Percentiles rank a stretch among this genome's conserved stretches.
Evolutionary conservation across 768 basidiomycete species (phyloP).

Genomic region (Dioszegia aurantiaca): DNA sequence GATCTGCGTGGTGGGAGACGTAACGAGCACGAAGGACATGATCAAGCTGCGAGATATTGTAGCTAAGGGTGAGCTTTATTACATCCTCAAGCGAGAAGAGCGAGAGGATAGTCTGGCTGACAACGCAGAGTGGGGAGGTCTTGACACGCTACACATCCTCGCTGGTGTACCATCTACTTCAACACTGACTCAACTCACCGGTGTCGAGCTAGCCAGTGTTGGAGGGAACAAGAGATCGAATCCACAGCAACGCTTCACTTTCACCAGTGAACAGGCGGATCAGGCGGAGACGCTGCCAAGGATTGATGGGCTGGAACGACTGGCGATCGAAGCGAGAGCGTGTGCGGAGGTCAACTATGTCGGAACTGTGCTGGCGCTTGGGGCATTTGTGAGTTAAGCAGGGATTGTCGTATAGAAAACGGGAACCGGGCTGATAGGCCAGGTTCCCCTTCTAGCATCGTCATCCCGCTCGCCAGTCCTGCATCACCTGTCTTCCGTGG

Average conservation of each 20-base stretch:
- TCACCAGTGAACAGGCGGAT: conserved; percentile 2
- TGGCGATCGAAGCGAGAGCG: conserved; percentile 56
- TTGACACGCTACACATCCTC: conserved; percentile 77
- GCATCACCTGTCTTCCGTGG: conserved; percentile 74
- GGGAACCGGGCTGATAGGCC: conserved; percentile 2
- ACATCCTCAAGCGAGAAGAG: too few species aligned
- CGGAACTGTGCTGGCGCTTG: conserved; percentile 44
- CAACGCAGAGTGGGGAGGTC: conserved; percentile 67
- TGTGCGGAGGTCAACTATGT: conserved; percentile 47
- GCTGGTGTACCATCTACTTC: conserved; percentile 81
- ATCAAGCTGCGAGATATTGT: conserved; percentile 60
- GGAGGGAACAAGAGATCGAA: not conserved
- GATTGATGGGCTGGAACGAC: conserved; percentile 61
- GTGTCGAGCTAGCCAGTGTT: conserved; percentile 30
- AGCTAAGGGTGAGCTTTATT: conserved; percentile 54
- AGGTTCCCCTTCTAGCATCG: conserved; percentile 73
- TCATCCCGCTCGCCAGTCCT: conserved; percentile 69
- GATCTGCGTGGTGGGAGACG: conserved; percentile 63
- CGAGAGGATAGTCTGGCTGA: not conserved
- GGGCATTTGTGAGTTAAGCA: conserved; percentile 41
- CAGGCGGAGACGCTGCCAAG: conserved; percentile 44
- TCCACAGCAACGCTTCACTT: not conserved
- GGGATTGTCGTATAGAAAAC: not conserved
- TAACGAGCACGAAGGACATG: conserved; percentile 66
- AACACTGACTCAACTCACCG: conserved; percentile 70